Evolutionary conservation across 2,329 filamentous ascomycete species (phyloP), one percentile per base, ranked within the genome.

Genomic region (Calonectria hongkongensis): DNA sequence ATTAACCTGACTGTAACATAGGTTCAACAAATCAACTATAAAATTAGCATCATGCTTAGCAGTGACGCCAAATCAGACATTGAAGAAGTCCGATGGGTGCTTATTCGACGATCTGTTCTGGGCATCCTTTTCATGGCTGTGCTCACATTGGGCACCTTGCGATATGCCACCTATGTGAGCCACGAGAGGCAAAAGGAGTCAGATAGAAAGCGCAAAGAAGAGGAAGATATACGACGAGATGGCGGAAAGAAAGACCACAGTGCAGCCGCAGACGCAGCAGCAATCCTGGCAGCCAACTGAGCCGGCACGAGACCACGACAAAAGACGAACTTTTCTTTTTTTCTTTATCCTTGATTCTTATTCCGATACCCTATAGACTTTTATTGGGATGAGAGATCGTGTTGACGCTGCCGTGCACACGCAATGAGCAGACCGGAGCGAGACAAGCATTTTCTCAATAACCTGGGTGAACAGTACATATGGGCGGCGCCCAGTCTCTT

Each of bases 21-120:
- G 89, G 96, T 98, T 74, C 96, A 98, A 88, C 94, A 98, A 86
- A 89, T 98, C 78, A 98, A 96, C 85, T 98, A 98, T 85, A 97
- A 98, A 83, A 98, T 99, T 83, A 97, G 94, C 27, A 95, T 98
- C 39, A 89, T 91, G 48, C 89, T 99, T 51, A 97, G 95, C 83
- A 97, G 95, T 74, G 97, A 98, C 83, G 92, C 94, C 60, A 96
- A 96, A 82, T 96, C 94, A 5, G 94, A 98, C 79, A 96, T 98
- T 62, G 97, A 99, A 83, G 94, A 93, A 1, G 87, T 99, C 62
- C 89, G 97, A 72, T 98, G 97, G 97, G 92, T 98, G 48, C 85
- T 93, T 75, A 94, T 92, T 73, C 86, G 90, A 68, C 87, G 91
- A 65, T 91, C 91, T 27, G 91, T 91, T 33, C 82, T 92, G 45